Conservation (phyloP, 2,329 filamentous ascomycete genomes). For the Fusarium sp. region DNA sequence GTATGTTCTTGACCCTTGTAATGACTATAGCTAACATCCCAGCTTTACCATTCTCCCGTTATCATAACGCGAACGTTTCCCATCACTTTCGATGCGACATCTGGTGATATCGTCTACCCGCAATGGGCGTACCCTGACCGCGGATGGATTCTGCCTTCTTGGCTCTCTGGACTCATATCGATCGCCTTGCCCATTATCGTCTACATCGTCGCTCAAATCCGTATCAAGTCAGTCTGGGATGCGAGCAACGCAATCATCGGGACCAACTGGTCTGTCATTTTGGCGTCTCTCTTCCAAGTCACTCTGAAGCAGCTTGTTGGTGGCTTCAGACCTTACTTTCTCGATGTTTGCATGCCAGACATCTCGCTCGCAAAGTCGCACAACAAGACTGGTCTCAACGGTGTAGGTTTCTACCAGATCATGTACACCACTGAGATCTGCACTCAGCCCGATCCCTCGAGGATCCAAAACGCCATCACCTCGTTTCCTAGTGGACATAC, state of each 20-base stretch:
- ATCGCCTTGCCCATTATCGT: constrained; percentile 66
- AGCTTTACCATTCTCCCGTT: constrained; percentile 66
- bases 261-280: constrained; percentile 68
- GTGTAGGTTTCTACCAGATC: constrained; percentile 64
- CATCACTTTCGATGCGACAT: constrained; percentile 61
- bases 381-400: constrained; percentile 54
- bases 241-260: constrained; percentile 72
- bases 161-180: constrained; percentile 66
- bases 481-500: constrained; percentile 77
- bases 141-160: constrained; percentile 70
- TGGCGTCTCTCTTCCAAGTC: constrained; percentile 72
- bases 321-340: constrained; percentile 71
- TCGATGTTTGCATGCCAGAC: constrained; percentile 71
- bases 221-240: constrained; percentile 68
- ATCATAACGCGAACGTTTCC: constrained; percentile 70
- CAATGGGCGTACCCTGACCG: constrained; percentile 73
- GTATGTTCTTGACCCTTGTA: constrained; percentile 35
- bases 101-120: constrained; percentile 72
- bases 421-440: constrained; percentile 74
- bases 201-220: constrained; percentile 67
- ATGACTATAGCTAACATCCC: constrained; percentile 5
- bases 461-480: constrained; percentile 70
- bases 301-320: constrained; percentile 74
- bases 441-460: constrained; percentile 61
- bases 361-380: constrained; percentile 56